Evolutionary conservation across 2,329 filamentous ascomycete species (phyloP), one percentile per base, ranked within the genome.

Genomic region (Gaeumannomyces sp.): DNA sequence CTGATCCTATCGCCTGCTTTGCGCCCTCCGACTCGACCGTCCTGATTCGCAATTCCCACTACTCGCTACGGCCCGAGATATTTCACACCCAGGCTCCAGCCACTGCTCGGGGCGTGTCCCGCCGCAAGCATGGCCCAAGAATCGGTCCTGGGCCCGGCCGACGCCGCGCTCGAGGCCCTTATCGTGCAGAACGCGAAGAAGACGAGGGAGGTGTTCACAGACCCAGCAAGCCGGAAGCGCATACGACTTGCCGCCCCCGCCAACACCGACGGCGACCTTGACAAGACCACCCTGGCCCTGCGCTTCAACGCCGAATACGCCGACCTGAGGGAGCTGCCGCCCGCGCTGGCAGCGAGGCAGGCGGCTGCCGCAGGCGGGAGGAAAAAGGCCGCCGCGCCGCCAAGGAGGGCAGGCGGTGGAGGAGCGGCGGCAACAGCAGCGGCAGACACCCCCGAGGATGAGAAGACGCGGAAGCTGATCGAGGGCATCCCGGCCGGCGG

Each of bases 261-360:
- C 65, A 25, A n/a, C 7, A 33, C 56, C 29, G 77, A 79, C 61
- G 76, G 80, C 10, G 74, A 76, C 65, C 71, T 77, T 58, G 75
- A 74, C 64, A 74, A 76, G 66, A 70, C 80, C 60, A 78, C 79
- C 62, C 78, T 88, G 59, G 78, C 83, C 35, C 76, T 82, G 64
- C 85, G 89, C 61, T 86, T 91, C 73, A 82, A 83, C 64, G 81
- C 81, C 72, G 93, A 97, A 79, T 97, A 97, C 76, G 85, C 88
- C 70, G 81, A 88, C 72, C 89, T 95, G 28, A 86, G 87, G 73
- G 89, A 90, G 67, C 83, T 97, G 3, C 93, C 93, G 7, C 85
- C 89, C 28, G 86, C 86, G 1, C 83, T 97, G 27, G 91, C 91
- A 50, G 89, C 91, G 28, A 95, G 93, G 74, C 89, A 93, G 75